Base-by-base conservation (phyloP, 768 basidiomycete genomes). In the Psilocybe cyanescens region DNA sequence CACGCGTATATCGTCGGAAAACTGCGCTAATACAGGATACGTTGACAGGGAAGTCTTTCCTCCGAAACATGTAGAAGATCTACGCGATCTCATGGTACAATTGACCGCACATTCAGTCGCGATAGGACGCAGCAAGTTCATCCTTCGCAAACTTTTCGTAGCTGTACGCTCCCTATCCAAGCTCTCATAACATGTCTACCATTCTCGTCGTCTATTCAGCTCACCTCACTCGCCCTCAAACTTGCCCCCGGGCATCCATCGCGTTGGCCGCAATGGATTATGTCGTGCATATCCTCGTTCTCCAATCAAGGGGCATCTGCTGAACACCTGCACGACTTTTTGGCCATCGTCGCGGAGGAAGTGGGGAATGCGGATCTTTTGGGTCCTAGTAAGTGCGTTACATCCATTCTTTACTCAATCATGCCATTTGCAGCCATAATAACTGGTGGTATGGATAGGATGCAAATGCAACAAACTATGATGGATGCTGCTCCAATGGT, bases 261-360 rank as follows among this genome's bases (percentile, higher is more conserved):
- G 46, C 74, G 77, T 63, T 89, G 91, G 91, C 87, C 89, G 0
- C 83, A 88, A 55, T 97, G 95, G 86, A 84, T 97, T 9, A 69
- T 88, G 35, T 80, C 81, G 1, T 86, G 86, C 37, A 79, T 92
- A 4, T 80, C 84, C 1, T 77, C 81, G 1, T 83, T 96, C 62
- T 89, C 88, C 0, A 76, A 72, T 11, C 78, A 80, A 5, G 87
- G 89, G 11, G 85, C 86, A 1, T 73, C 85, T 1, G 75, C 83
- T 0, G 88, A 90, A 62, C 72, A 82, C 54, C 74, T 91, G 12
- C 83, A 92, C 45, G 90, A 93, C 63, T 92, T 92, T 71, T 78
- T 95, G 41, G 83, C 87, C 14, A 95, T 96, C 46, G 91, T 87
- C 0, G 92, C 92, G 2, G 93, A 96, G 68, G 95, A 97, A 70